phyloP scores from a whole-genome alignment of 2,329 filamentous ascomycete genomes.

The Monosporascus sp. region DNA sequence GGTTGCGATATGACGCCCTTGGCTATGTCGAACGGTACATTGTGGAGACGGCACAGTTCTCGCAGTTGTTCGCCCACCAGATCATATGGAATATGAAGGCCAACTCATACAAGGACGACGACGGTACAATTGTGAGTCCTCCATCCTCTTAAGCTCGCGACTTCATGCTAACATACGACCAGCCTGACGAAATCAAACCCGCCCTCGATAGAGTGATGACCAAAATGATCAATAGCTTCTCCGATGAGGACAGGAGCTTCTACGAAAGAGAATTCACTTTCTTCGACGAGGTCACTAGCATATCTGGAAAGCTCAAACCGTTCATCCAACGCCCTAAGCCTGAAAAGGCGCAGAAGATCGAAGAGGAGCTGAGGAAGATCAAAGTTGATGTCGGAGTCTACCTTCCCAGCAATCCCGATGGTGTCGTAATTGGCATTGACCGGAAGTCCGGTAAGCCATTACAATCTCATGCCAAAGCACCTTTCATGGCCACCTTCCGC shows the following conservation, averaged over 20 bases:
- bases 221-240: slow-evolving; percentile 78
- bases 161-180: slow-evolving; percentile 15
- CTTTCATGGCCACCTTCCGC: slow-evolving; percentile 98
- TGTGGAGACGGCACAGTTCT: slow-evolving; percentile 92
- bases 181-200: slow-evolving; percentile 89
- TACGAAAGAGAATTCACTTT: slow-evolving; percentile 96
- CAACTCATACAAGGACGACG: slow-evolving; percentile 96
- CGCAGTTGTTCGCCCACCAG: slow-evolving; percentile 97
- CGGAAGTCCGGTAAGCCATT: slow-evolving; percentile 95
- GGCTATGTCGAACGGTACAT: slow-evolving; percentile 97
- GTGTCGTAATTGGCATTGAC: slow-evolving; percentile 95
- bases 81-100: slow-evolving; percentile 99
- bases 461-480: slow-evolving; percentile 96
- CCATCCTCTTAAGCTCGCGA: background rate
- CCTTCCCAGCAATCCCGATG: slow-evolving; percentile 92
- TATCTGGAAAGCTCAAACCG: slow-evolving; percentile 93
- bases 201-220: slow-evolving; percentile 86
- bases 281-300: slow-evolving; percentile 92
- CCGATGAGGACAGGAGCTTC: slow-evolving; percentile 71
- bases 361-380: slow-evolving; percentile 96
- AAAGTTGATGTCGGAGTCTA: slow-evolving; percentile 97
- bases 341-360: slow-evolving; percentile 98
- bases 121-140: slow-evolving; percentile 68
- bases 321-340: slow-evolving; percentile 88
- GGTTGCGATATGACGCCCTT: slow-evolving; percentile 83